phyloP scores from a whole-genome alignment of 495 filamentous ascomycete species.

The Annulohypoxylon bovei region DNA sequence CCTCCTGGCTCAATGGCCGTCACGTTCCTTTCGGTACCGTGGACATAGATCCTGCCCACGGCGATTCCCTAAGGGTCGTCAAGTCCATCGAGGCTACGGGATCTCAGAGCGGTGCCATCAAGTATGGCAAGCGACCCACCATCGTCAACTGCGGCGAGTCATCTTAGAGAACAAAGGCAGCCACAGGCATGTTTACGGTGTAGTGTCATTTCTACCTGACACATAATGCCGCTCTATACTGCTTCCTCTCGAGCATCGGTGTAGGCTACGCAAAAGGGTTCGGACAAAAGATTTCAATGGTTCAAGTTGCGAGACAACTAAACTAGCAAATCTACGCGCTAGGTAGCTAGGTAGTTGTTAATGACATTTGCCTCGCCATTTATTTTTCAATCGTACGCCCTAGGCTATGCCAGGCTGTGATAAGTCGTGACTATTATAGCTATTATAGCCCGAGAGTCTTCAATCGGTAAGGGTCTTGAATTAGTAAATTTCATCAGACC shows the following conservation, averaged over 20 bases:
- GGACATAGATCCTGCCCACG: slow-evolving; percentile 54
- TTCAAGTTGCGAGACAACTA: slow-evolving; percentile 11
- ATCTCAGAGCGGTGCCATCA: slow-evolving; percentile 67
- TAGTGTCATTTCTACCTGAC: slow-evolving; percentile 38
- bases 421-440: neutral
- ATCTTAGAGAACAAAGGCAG: slow-evolving; percentile 48
- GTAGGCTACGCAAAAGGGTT: slow-evolving; percentile 23
- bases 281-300: slow-evolving; percentile 7
- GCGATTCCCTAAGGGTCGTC: slow-evolving; percentile 70
- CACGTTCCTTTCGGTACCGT: slow-evolving; percentile 78
- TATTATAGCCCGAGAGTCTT: too few species aligned
- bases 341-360: slow-evolving; percentile 32
- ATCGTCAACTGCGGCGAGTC: slow-evolving; percentile 69
- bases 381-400: neutral
- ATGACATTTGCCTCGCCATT: slow-evolving; percentile 20
- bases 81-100: slow-evolving; percentile 78
- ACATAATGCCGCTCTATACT: slow-evolving; percentile 19
- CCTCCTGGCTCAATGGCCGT: slow-evolving; percentile 78
- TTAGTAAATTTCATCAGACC: neutral
- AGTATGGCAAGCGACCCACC: slow-evolving; percentile 71
- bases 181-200: neutral
- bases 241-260: slow-evolving; percentile 17
- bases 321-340: slow-evolving; percentile 12
- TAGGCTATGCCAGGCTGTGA: too few species aligned
- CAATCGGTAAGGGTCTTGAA: neutral